Percentiles rank a stretch among this genome's conserved stretches.
Evolutionary conservation across 129 eudicot genomes (phyloP).

Genomic region (Artemisia argyi): DNA sequence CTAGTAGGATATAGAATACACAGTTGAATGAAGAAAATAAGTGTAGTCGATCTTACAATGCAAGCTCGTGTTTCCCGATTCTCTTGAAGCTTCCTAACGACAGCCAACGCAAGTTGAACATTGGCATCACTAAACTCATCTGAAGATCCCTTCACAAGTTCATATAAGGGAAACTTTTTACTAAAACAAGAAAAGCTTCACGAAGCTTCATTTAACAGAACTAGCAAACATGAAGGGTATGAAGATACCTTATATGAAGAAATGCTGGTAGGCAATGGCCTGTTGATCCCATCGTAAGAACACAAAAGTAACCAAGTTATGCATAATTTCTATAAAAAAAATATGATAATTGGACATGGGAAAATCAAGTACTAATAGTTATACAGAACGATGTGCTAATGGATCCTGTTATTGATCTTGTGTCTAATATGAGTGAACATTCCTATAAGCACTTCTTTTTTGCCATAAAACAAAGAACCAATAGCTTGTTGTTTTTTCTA

Average conservation of each 20-base stretch:
- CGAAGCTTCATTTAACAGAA: slow-evolving; percentile 20
- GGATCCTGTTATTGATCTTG: background rate
- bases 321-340: slow-evolving; percentile 26
- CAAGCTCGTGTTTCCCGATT: slow-evolving; percentile 75
- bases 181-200: slow-evolving; percentile 15
- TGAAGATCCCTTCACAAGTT: slow-evolving; percentile 90
- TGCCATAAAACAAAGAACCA: background rate
- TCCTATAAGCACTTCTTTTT: background rate
- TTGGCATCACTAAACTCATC: slow-evolving; percentile 97
- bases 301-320: slow-evolving; percentile 21
- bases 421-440: background rate
- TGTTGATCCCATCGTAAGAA: slow-evolving; percentile 32
- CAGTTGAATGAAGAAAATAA: background rate
- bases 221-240: slow-evolving; percentile 17
- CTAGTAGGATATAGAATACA: slow-evolving; percentile 16
- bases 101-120: slow-evolving; percentile 87
- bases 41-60: slow-evolving; percentile 51
- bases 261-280: slow-evolving; percentile 88
- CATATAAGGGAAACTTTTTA: slow-evolving; percentile 28
- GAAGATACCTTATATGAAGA: slow-evolving; percentile 94
- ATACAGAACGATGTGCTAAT: background rate
- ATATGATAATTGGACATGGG: background rate
- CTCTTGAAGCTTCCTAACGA: slow-evolving; percentile 78
- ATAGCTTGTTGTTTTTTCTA: background rate
- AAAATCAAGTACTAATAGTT: background rate